phyloP scores from a whole-genome alignment of 2,329 filamentous ascomycete genomes.

The Talaromyces sp. region DNA sequence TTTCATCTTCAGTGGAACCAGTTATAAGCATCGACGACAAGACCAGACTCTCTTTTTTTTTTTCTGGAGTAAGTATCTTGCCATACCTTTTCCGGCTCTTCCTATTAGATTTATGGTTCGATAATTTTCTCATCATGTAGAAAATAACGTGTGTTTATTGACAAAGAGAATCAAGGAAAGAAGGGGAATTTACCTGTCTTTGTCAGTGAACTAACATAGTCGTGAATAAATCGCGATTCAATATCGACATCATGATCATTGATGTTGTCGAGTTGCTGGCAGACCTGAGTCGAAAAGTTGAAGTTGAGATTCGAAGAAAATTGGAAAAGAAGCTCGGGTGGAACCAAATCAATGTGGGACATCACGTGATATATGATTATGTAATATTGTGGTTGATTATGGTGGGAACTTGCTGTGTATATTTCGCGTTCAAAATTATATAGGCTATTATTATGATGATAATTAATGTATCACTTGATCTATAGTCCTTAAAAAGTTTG shows the following conservation, averaged over 20 bases:
- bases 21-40: conserved; percentile 45
- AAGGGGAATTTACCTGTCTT: neutral
- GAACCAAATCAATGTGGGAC: neutral
- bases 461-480: no score
- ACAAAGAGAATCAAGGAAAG: neutral
- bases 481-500: no score
- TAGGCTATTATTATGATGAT: no score
- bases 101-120: conserved; percentile 39
- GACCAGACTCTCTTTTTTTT: conserved; percentile 15
- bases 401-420: neutral
- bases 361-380: neutral
- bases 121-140: conserved; percentile 37
- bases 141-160: neutral
- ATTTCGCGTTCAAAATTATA: neutral
- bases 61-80: conserved; percentile 16
- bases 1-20: conserved; percentile 37
- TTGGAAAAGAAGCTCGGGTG: neutral
- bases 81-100: conserved; percentile 47
- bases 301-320: neutral
- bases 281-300: neutral
- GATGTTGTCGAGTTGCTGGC: neutral
- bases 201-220: neutral
- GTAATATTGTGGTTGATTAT: neutral
- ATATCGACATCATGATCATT: neutral
- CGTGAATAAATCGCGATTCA: neutral